A percentile compares a stretch with the other conserved stretches of the same genome.
phyloP scores from a whole-genome alignment of 768 basidiomycete genomes.

The Kwoniella sp. region DNA sequence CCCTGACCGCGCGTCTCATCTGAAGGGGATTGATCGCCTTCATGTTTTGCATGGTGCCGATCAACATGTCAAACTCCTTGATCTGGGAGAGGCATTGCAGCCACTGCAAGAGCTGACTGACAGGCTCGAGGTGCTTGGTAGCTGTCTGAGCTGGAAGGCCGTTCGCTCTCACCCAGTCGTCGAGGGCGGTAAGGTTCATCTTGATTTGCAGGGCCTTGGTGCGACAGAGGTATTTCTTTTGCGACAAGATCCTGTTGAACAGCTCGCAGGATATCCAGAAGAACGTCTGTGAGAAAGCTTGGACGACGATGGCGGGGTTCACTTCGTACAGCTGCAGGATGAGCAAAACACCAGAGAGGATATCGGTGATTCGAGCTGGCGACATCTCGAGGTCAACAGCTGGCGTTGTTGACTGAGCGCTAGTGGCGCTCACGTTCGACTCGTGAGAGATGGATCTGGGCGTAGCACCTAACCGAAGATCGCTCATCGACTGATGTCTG shows the following conservation, averaged over 20 bases:
- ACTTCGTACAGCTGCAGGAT: constrained; percentile 82
- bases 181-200: constrained; percentile 79
- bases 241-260: constrained; percentile 58
- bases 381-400: constrained; percentile 10
- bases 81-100: constrained; percentile 81
- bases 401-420: neutral
- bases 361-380: constrained; percentile 64
- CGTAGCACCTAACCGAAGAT: constrained; percentile 18
- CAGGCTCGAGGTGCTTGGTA: constrained; percentile 74
- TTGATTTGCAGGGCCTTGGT: constrained; percentile 82
- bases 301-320: constrained; percentile 80
- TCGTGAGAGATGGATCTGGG: constrained; percentile 22
- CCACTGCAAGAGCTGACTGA: constrained; percentile 68
- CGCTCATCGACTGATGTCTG: constrained; percentile 33
- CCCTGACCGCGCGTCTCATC: constrained; percentile 90
- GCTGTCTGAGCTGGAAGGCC: constrained; percentile 76
- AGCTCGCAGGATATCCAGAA: constrained; percentile 90
- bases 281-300: constrained; percentile 96
- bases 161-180: constrained; percentile 87
- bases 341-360: constrained; percentile 82
- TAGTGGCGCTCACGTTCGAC: constrained; percentile 15
- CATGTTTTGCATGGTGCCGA: constrained; percentile 86
- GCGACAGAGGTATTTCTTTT: constrained; percentile 94
- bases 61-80: constrained; percentile 79
- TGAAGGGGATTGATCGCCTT: constrained; percentile 88